Conservation (phyloP, 768 basidiomycete genomes). For the Cyathus striatus region DNA sequence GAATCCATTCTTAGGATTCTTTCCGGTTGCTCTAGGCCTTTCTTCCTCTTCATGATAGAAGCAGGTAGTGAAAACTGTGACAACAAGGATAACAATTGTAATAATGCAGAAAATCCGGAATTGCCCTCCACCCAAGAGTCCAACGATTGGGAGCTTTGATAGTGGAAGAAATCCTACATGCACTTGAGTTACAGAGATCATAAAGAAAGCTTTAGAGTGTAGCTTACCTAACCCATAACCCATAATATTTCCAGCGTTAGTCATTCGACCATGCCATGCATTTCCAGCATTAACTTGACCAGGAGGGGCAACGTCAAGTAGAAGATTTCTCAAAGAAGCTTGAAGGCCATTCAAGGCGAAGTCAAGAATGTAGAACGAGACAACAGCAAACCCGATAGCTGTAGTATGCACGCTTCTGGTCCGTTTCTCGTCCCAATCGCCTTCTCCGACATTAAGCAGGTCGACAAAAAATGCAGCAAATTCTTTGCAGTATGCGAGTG, state of each 20-base stretch:
- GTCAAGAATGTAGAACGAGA: slow-evolving; percentile 90
- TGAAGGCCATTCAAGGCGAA: slow-evolving; percentile 97
- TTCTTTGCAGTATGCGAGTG: slow-evolving; percentile 78
- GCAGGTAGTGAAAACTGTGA: slow-evolving; percentile 88
- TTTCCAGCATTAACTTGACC: slow-evolving; percentile 90
- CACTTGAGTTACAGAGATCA: slow-evolving; percentile 8
- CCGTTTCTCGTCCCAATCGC: slow-evolving; percentile 84
- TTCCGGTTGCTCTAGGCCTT: slow-evolving; percentile 23
- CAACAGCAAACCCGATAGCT: slow-evolving; percentile 81
- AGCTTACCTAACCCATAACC: slow-evolving; percentile 84
- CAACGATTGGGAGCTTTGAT: slow-evolving; percentile 68
- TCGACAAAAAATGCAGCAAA: slow-evolving; percentile 75
- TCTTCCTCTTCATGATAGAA: slow-evolving; percentile 78
- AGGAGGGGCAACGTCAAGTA: slow-evolving; percentile 86
- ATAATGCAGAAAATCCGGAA: slow-evolving; percentile 96
- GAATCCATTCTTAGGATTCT: slow-evolving; percentile 40
- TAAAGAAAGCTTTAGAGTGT: not conserved
- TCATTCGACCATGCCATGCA: slow-evolving; percentile 97
- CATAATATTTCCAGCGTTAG: slow-evolving; percentile 93
- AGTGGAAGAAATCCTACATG: slow-evolving; percentile 82
- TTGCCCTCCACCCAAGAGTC: slow-evolving; percentile 83
- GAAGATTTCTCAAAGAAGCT: slow-evolving; percentile 88
- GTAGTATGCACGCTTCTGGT: slow-evolving; percentile 59
- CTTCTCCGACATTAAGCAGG: slow-evolving; percentile 65
- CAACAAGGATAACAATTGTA: slow-evolving; percentile 70